phyloP scores from a whole-genome alignment of 2,329 filamentous ascomycete genomes.

The Lachnellula suecica region DNA sequence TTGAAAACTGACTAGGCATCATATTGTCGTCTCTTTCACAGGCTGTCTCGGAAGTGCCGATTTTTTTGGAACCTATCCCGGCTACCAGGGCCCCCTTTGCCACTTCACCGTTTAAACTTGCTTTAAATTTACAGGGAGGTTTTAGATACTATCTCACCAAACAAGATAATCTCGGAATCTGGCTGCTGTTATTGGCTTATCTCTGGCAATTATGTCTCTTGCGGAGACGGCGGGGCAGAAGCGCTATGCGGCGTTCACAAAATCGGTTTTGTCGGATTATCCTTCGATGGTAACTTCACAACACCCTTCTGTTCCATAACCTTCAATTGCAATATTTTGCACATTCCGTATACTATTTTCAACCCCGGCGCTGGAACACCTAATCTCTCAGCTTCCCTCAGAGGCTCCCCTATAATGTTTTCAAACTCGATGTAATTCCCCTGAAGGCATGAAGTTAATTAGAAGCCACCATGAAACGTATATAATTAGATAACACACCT shows the following conservation, averaged over 20 bases:
- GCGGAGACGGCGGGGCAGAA: background rate
- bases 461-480: background rate
- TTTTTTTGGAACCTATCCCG: no score
- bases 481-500: no score
- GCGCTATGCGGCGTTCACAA: background rate
- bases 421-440: conserved; percentile 56
- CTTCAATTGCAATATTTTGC: conserved; percentile 49
- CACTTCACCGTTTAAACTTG: no score
- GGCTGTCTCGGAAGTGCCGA: no score
- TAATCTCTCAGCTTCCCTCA: conserved; percentile 46
- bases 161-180: no score
- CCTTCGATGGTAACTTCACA: conserved; percentile 16
- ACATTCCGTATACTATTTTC: conserved; percentile 52
- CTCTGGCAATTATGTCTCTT: no score
- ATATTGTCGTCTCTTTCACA: no score
- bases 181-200: no score
- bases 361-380: conserved; percentile 50
- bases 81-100: no score
- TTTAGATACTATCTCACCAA: no score
- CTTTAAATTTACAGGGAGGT: no score
- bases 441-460: conserved; percentile 31
- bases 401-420: conserved; percentile 53
- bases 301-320: conserved; percentile 40
- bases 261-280: background rate
- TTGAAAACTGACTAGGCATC: no score